Evolutionary conservation across 129 eudicot species (phyloP).

Genomic region (Smallanthus sonchifolius): DNA sequence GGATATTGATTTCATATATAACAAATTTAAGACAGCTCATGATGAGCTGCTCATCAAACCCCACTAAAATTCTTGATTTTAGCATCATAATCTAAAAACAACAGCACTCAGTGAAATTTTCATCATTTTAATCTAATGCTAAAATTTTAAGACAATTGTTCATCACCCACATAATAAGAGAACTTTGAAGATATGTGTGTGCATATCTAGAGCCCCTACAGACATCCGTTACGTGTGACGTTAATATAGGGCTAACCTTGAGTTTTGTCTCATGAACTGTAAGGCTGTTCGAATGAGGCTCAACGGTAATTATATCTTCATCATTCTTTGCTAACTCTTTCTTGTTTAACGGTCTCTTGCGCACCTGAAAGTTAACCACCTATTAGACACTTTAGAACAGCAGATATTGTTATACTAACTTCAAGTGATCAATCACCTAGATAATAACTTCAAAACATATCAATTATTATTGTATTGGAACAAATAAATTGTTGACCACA

Average conservation of each 20-base stretch:
- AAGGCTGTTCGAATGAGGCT: constrained; percentile 51
- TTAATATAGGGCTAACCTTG: constrained; percentile 55
- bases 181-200: neutral
- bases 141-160: too few relatives aligned
- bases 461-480: neutral
- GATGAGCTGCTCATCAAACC: too few relatives aligned
- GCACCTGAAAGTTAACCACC: constrained; percentile 61
- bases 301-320: constrained; percentile 74
- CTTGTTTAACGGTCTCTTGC: constrained; percentile 96
- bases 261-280: constrained; percentile 92
- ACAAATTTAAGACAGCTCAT: too few relatives aligned
- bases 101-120: too few relatives aligned
- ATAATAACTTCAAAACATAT: neutral
- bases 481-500: constrained; percentile 47
- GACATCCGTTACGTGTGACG: too few relatives aligned
- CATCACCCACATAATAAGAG: too few relatives aligned
- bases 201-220: neutral
- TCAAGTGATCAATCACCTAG: neutral
- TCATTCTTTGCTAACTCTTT: constrained; percentile 91
- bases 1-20: too few relatives aligned
- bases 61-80: too few relatives aligned
- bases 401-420: neutral
- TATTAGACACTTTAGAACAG: constrained; percentile 7
- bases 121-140: too few relatives aligned
- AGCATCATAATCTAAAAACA: too few relatives aligned